Conservation (phyloP, 805 yeast species). For the Saturnispora ahearnii region DNA sequence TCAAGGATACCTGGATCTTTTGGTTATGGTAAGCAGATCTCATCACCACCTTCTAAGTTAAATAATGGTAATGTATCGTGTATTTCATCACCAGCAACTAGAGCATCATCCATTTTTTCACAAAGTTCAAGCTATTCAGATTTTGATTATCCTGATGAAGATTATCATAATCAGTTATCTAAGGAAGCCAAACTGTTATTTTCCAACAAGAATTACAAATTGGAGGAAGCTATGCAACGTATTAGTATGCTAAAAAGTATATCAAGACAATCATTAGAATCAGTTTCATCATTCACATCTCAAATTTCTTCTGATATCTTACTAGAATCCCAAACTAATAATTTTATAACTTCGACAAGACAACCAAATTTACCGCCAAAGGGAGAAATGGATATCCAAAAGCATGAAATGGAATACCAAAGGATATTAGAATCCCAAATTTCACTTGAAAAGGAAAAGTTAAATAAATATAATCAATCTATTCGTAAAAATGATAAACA, state of each 20-base stretch:
- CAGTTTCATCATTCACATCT: slow-evolving; percentile 7
- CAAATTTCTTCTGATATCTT: slow-evolving; percentile 1
- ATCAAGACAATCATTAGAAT: slow-evolving; percentile 11
- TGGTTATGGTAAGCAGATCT: background rate
- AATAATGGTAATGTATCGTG: slow-evolving; percentile 9
- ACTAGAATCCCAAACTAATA: slow-evolving; percentile 5
- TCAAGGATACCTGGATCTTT: background rate
- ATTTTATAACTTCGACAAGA: slow-evolving; percentile 41
- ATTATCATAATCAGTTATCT: slow-evolving; percentile 20
- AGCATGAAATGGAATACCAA: slow-evolving; percentile 48
- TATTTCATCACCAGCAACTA: slow-evolving; percentile 29
- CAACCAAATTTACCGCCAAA: slow-evolving; percentile 65
- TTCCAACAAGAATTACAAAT: slow-evolving; percentile 24
- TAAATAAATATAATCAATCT: slow-evolving; percentile 24
- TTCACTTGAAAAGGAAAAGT: slow-evolving; percentile 29
- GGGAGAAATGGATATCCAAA: slow-evolving; percentile 38
- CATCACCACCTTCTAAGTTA: slow-evolving; percentile 6
- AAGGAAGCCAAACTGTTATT: slow-evolving; percentile 31
- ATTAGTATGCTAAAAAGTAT: slow-evolving; percentile 23
- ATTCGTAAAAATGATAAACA: slow-evolving; percentile 29
- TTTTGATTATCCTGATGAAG: slow-evolving; percentile 17
- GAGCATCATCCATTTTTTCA: slow-evolving; percentile 40
- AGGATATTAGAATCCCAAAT: slow-evolving; percentile 34
- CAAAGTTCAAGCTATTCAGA: slow-evolving; percentile 25
- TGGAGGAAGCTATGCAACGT: slow-evolving; percentile 32